These are phyloP conservation scores for Colletotrichum truncatum DNA, from an alignment of 2,329 filamentous ascomycete species.

Conservation along the genomic window DNA sequence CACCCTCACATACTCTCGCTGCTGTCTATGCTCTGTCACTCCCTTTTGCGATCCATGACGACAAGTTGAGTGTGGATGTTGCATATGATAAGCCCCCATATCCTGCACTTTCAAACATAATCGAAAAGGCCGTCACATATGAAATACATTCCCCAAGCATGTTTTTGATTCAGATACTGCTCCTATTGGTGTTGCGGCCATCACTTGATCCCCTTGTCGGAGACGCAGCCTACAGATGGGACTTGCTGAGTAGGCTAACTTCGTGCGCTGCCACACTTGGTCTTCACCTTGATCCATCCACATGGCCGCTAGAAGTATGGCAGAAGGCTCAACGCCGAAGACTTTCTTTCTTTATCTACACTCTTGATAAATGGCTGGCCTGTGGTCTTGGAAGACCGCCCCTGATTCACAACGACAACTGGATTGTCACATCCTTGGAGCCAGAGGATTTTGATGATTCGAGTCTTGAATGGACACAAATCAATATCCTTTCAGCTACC, in stretches of 20 bases:
- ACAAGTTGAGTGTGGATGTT: conserved; percentile 34
- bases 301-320: conserved; percentile 26
- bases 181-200: conserved; percentile 14
- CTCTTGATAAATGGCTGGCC: conserved; percentile 32
- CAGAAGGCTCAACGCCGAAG: conserved; percentile 29
- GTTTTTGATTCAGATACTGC: conserved; percentile 2
- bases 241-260: conserved; percentile 26
- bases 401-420: conserved; percentile 5
- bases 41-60: conserved; percentile 33
- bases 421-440: background rate
- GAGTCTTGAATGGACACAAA: background rate
- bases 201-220: conserved; percentile 32
- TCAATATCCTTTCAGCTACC: background rate
- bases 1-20: conserved; percentile 15
- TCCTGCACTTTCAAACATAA: conserved; percentile 24
- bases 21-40: conserved; percentile 32
- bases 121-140: conserved; percentile 20
- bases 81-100: conserved; percentile 34
- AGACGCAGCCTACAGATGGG: conserved; percentile 30
- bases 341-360: conserved; percentile 30
- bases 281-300: conserved; percentile 28
- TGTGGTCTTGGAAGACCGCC: conserved; percentile 31
- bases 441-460: background rate
- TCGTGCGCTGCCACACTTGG: conserved; percentile 31
- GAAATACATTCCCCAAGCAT: conserved; percentile 32